Base-by-base conservation (phyloP, 345 rosid species). In the Clarkia xantiana region DNA sequence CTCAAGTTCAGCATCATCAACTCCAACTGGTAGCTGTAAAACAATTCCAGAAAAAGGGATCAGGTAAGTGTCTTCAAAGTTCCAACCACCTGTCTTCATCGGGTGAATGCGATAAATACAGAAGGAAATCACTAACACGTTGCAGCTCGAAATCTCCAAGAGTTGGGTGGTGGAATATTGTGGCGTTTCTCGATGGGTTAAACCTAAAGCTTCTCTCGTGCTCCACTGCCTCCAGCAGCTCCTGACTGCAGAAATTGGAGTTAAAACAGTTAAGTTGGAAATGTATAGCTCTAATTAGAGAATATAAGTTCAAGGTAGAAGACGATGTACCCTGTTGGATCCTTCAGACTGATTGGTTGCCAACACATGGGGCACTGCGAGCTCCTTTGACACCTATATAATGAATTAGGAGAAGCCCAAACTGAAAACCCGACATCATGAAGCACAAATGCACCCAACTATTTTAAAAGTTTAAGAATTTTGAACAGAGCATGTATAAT, bases 121-220 rank as follows among this genome's bases (percentile, higher is more conserved):
- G 47, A 45, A 53, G 8, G 20, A 44, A 45, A 61, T 43, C 53
- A 62, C 94, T 67, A 49, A 84, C 98, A 70, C 78, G 98, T 45
- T 91, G 96, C 23, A 91, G 62, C 55, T 91, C 98, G 58, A 91
- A 86, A 76, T 84, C 93, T 29, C 96, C 98, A 7, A 86, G 78
- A 51, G 96, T 72, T 43, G 98, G 94, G 68, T 86, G 98, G 66
- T 73, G 94, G 65, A 91, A 86, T 67, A 91, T 80, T 43, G 96
- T 71, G 34, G 96, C 70, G 66, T 84, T 81, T 64, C 94, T 81
- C 19, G 98, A 47, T 23, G 79, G 83, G 57, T 67, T 84, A 56
- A 84, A 65, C 77, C 80, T 71, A 40, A 55, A 44, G 22, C 13
- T 44, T 64, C 86, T 78, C 66, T 80, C 95, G 45, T 49, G 68